Conservation (phyloP, 805 yeast species). For the Ogataea philodendri region DNA sequence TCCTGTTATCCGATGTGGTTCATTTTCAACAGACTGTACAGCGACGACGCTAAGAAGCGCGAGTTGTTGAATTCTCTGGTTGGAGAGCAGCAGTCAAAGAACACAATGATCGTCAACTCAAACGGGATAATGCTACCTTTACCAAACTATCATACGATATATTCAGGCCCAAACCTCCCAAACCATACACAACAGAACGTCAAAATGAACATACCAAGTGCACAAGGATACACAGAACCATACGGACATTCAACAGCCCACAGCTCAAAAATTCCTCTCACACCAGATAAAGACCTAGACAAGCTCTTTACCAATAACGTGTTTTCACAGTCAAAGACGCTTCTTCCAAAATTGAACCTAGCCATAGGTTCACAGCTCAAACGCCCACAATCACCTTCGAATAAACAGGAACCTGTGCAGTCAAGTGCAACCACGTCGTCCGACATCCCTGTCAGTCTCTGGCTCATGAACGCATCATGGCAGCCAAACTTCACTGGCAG, state of each 20-base stretch:
- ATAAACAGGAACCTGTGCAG: no score
- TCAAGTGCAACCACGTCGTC: slow-evolving; percentile 1
- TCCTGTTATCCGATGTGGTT: slow-evolving; percentile 52
- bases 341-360: slow-evolving; percentile 22
- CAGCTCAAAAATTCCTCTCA: slow-evolving; percentile 14
- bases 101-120: slow-evolving; percentile 15
- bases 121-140: slow-evolving; percentile 15
- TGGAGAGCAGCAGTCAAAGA: slow-evolving; percentile 3
- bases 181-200: slow-evolving; percentile 2
- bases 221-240: slow-evolving; percentile 3
- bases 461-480: slow-evolving; percentile 23
- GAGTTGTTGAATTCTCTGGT: slow-evolving; percentile 14
- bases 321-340: slow-evolving; percentile 21
- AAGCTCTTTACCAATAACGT: slow-evolving; percentile 28
- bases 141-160: no score
- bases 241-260: slow-evolving; percentile 3
- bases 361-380: no score
- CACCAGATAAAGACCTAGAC: slow-evolving; percentile 23
- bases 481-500: slow-evolving; percentile 20
- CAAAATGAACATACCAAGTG: no score
- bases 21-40: slow-evolving; percentile 44
- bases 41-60: slow-evolving; percentile 28
- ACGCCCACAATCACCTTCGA: slow-evolving; percentile 8
- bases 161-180: no score
- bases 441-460: slow-evolving; percentile 19